Evolutionary conservation across 805 yeast species (phyloP).

Genomic region (Nakazawaea molendinolei): DNA sequence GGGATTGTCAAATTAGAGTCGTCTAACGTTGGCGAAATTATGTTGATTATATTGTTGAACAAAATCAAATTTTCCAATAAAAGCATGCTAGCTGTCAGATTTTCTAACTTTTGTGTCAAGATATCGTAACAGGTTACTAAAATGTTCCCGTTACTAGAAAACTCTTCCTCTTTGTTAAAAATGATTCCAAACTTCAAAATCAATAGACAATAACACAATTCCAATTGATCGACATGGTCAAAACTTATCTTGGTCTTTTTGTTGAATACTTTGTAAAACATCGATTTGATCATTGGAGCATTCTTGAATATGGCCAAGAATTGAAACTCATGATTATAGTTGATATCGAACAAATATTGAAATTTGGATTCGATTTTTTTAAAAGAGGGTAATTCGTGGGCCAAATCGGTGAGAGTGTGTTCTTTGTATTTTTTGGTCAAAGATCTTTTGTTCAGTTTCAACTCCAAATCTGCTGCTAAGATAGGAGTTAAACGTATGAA

Average conservation of each 20-base stretch:
- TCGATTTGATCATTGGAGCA: neutral
- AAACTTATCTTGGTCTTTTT: slow-evolving; percentile 2
- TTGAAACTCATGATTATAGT: neutral
- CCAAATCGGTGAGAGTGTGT: slow-evolving; percentile 1
- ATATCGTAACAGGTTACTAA: neutral
- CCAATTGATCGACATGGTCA: slow-evolving; percentile 2
- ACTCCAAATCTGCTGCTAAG: neutral
- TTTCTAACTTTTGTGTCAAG: neutral
- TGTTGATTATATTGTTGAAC: slow-evolving; percentile 6
- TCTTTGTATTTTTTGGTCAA: neutral
- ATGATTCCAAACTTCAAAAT: slow-evolving; percentile 4
- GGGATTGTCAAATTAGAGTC: neutral
- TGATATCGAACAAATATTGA: slow-evolving; percentile 8
- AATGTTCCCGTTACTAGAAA: neutral
- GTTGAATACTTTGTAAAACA: slow-evolving; percentile 6
- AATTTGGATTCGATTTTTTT: slow-evolving; percentile 5
- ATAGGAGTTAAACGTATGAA: slow-evolving; percentile 1
- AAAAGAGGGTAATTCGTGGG: slow-evolving; percentile 2
- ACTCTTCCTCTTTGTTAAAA: slow-evolving; percentile 5
- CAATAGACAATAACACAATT: slow-evolving; percentile 6
- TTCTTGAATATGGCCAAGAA: slow-evolving; percentile 3
- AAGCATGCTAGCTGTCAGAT: neutral
- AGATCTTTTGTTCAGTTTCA: neutral
- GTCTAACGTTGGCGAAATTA: neutral
- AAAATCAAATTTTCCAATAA: slow-evolving; percentile 7